These are phyloP conservation scores for Onygena corvina DNA, from an alignment of 2,329 filamentous ascomycete genomes.

Conservation along the genomic window DNA sequence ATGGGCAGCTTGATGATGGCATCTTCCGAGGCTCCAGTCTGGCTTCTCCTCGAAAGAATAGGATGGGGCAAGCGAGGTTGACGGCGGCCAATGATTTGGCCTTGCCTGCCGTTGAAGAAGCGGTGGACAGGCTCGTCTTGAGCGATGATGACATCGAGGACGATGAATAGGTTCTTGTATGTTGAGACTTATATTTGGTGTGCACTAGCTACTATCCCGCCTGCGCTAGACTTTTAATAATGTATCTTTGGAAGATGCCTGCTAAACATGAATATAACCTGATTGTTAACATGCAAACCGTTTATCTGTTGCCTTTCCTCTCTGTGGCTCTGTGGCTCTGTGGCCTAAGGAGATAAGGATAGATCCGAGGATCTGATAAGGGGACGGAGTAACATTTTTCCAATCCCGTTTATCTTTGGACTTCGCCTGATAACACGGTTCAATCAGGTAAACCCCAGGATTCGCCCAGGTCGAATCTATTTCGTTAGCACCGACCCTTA, in stretches of 20 bases:
- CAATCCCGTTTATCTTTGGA: not conserved
- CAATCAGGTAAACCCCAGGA: too few relatives aligned
- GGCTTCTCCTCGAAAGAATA: constrained; percentile 9
- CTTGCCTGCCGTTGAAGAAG: constrained; percentile 29
- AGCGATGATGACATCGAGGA: constrained; percentile 82
- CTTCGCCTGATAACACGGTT: not conserved
- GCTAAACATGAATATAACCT: too few relatives aligned
- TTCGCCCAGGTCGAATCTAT: too few relatives aligned
- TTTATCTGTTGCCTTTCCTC: too few relatives aligned
- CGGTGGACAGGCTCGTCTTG: constrained; percentile 56
- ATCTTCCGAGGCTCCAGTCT: not conserved
- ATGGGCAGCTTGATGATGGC: not conserved
- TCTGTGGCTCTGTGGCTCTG: too few relatives aligned
- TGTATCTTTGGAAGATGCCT: not conserved
- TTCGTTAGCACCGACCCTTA: too few relatives aligned
- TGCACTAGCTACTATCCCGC: too few relatives aligned
- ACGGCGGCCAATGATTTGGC: not conserved
- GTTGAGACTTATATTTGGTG: not conserved
- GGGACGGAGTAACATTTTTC: not conserved
- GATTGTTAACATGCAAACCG: too few relatives aligned
- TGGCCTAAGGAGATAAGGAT: constrained; percentile 5
- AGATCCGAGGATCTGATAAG: constrained; percentile 4
- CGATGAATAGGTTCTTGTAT: constrained; percentile 6
- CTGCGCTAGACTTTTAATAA: not conserved
- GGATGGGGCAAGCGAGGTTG: not conserved